Percentiles rank a stretch among this genome's conserved stretches.
Evolutionary conservation across 306 rosid species (phyloP).

Genomic region (Oxytropis ochrocephala): DNA sequence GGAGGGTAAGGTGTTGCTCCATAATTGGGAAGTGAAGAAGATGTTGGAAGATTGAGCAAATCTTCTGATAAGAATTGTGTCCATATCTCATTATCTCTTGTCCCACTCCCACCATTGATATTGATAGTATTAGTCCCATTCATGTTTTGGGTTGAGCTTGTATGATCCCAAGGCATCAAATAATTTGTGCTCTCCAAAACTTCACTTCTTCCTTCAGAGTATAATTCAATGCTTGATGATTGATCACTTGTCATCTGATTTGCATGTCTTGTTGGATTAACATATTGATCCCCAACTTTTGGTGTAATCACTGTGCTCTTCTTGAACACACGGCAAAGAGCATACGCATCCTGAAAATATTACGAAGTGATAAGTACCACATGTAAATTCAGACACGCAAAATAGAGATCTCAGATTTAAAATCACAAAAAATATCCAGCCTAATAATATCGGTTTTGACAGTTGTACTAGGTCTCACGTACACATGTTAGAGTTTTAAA

Average conservation of each 20-base stretch:
- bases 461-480: too few relatives aligned
- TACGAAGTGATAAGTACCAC: not conserved
- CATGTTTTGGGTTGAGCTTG: conserved; percentile 11
- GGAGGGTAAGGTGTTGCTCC: conserved; percentile 65
- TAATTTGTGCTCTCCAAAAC: conserved; percentile 59
- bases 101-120: conserved; percentile 12
- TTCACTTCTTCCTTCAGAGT: conserved; percentile 72
- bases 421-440: too few relatives aligned
- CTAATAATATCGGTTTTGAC: too few relatives aligned
- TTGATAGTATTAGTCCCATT: conserved; percentile 4
- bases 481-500: too few relatives aligned
- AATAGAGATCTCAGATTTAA: too few relatives aligned
- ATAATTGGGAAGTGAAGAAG: conserved; percentile 44
- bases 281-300: conserved; percentile 58
- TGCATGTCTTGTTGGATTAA: conserved; percentile 23
- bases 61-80: conserved; percentile 50
- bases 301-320: conserved; percentile 50
- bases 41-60: conserved; percentile 31
- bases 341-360: conserved; percentile 73
- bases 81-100: conserved; percentile 42
- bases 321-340: conserved; percentile 87
- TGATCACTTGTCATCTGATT: conserved; percentile 53
- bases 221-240: conserved; percentile 67
- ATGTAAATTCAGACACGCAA: too few relatives aligned
- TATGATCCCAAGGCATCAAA: conserved; percentile 36